phyloP scores from a whole-genome alignment of 1,139 yeast genomes.

The Candida sojae region DNA sequence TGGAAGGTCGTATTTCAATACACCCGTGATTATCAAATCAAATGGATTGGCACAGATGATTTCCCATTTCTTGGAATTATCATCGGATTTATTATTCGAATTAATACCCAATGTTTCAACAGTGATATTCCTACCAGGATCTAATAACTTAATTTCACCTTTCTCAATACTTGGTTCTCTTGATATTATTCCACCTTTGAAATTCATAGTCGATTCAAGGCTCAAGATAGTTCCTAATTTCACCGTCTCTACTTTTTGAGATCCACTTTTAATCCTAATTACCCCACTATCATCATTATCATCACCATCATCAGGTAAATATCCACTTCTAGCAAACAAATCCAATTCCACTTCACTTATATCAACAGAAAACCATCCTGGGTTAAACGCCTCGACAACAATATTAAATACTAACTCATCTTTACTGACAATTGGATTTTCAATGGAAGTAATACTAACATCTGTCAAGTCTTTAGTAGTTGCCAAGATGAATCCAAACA shows the following conservation, averaged over 20 bases:
- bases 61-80: conserved; percentile 69
- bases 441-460: conserved; percentile 60
- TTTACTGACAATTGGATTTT: conserved; percentile 75
- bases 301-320: conserved; percentile 28
- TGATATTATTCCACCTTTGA: conserved; percentile 77
- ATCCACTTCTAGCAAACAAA: conserved; percentile 81
- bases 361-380: conserved; percentile 75
- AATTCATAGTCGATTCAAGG: conserved; percentile 73
- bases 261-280: conserved; percentile 7
- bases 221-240: conserved; percentile 67
- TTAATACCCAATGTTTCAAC: conserved; percentile 10
- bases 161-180: conserved; percentile 56
- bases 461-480: conserved; percentile 81
- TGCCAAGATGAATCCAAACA: conserved; percentile 82
- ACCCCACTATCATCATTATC: conserved; percentile 3
- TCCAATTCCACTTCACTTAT: conserved; percentile 75
- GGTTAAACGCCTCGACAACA: conserved; percentile 78
- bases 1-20: conserved; percentile 74
- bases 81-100: conserved; percentile 22
- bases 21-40: conserved; percentile 83
- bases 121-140: conserved; percentile 73
- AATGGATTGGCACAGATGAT: conserved; percentile 78
- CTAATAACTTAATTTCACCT: conserved; percentile 70
- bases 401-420: conserved; percentile 85
- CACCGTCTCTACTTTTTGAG: conserved; percentile 58